Conservation (phyloP, 2,329 filamentous ascomycete genomes). For the Phialophora chinensis region DNA sequence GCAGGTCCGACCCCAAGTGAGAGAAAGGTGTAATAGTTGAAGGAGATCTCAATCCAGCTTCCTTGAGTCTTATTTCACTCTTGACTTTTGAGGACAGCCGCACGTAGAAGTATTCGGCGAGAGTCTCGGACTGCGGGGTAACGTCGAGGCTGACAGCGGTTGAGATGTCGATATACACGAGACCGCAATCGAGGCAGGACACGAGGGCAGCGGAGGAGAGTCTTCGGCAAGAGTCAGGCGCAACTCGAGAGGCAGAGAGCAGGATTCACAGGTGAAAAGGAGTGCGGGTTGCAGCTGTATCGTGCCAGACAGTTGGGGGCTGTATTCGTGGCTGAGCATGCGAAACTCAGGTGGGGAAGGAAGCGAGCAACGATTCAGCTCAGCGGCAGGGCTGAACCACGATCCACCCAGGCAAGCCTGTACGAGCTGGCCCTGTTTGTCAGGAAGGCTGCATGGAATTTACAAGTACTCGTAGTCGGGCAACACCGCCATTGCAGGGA, state of each 20-base stretch:
- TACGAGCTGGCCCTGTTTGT: neutral
- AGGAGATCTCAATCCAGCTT: neutral
- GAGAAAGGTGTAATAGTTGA: neutral
- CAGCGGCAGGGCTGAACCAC: conserved; percentile 6
- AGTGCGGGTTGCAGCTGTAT: conserved; percentile 9
- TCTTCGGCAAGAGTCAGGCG: neutral
- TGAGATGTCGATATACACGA: conserved; percentile 1
- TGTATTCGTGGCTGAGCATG: conserved; percentile 25
- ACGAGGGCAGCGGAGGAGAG: conserved; percentile 7
- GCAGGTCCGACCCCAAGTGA: neutral
- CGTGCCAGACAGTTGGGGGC: conserved; percentile 16
- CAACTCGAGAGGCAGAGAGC: neutral
- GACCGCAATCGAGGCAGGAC: conserved; percentile 2
- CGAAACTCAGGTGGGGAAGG: conserved; percentile 11
- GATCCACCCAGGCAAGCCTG: neutral
- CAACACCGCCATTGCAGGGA: neutral
- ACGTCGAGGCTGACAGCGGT: conserved; percentile 19
- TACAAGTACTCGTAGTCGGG: neutral
- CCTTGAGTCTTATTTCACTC: conserved; percentile 1
- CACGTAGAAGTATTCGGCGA: conserved; percentile 15
- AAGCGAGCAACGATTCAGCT: conserved; percentile 3
- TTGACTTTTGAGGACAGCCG: conserved; percentile 16
- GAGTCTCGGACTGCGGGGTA: conserved; percentile 24
- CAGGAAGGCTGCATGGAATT: neutral
- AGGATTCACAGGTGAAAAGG: conserved; percentile 2